Conservation (phyloP, 2,329 filamentous ascomycete genomes). For the Pseudogymnoascus sp. region DNA sequence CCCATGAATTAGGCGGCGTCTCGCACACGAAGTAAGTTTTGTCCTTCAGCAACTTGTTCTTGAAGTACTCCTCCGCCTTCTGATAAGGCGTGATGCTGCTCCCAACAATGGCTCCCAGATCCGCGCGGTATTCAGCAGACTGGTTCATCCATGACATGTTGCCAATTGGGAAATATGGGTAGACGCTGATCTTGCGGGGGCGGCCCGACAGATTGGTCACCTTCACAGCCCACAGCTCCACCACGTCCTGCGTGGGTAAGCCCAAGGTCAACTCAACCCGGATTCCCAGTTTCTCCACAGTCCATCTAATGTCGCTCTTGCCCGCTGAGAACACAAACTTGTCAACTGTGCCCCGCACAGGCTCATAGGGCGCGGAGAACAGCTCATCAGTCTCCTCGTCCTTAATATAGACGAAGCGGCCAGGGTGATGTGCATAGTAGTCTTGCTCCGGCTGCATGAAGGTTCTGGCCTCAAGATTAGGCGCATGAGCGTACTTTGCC, state of each 20-base stretch:
- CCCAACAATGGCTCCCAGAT: conserved; percentile 42
- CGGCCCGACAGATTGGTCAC: conserved; percentile 41
- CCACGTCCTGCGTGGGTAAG: conserved; percentile 45
- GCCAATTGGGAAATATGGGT: conserved; percentile 50
- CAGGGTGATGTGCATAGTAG: conserved; percentile 51
- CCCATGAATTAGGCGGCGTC: conserved; percentile 42
- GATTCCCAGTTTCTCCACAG: conserved; percentile 41
- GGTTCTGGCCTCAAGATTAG: conserved; percentile 49
- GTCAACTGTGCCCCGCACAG: conserved; percentile 40
- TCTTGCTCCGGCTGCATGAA: conserved; percentile 55
- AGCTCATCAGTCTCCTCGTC: conserved; percentile 43
- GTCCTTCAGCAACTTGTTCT: conserved; percentile 49
- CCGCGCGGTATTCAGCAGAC: conserved; percentile 42
- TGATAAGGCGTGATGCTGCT: conserved; percentile 50
- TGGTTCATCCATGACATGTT: conserved; percentile 58
- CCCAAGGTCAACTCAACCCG: conserved; percentile 44
- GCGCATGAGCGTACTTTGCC: conserved; percentile 50
- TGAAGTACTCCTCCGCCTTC: conserved; percentile 48
- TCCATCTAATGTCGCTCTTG: conserved; percentile 48
- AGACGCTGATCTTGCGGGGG: conserved; percentile 41
- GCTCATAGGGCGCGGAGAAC: conserved; percentile 50
- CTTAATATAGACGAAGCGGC: conserved; percentile 51
- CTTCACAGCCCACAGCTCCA: conserved; percentile 47
- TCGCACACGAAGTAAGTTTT: conserved; percentile 51
- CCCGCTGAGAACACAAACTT: conserved; percentile 45